Evolutionary conservation across 2,329 filamentous ascomycete genomes (phyloP).

Genomic region (Colletotrichum lupini): DNA sequence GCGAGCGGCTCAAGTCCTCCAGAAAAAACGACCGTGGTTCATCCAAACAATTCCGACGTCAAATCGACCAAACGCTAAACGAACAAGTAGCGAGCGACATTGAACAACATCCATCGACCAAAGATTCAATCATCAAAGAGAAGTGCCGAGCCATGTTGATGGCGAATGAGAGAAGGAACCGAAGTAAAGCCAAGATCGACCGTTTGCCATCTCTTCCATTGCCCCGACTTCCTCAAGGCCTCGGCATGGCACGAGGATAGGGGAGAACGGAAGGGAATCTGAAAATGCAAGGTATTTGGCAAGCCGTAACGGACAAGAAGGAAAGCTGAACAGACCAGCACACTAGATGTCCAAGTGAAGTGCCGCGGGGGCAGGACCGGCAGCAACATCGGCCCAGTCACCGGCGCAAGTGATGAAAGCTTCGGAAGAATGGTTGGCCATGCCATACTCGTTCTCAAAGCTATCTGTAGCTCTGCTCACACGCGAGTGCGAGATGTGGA

Average conservation of each 20-base stretch:
- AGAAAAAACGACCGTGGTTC: constrained; percentile 11
- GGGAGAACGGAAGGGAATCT: neutral
- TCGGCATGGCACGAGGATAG: neutral
- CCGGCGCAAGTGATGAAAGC: constrained; percentile 20
- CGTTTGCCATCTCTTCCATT: neutral
- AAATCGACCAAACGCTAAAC: neutral
- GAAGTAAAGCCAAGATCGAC: neutral
- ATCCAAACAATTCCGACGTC: neutral
- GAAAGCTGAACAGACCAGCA: too few relatives aligned
- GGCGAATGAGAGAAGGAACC: neutral
- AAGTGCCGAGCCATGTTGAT: neutral
- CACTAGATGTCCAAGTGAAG: neutral
- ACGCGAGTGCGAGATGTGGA: constrained; percentile 10
- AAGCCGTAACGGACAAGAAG: neutral
- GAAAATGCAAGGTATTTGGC: neutral
- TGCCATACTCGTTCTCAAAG: constrained; percentile 15
- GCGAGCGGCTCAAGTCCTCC: neutral
- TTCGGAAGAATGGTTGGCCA: constrained; percentile 27
- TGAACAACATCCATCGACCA: neutral
- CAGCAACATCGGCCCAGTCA: constrained; percentile 22
- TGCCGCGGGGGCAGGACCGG: neutral
- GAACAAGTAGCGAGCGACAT: neutral
- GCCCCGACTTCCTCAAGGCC: neutral
- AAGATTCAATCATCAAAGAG: neutral
- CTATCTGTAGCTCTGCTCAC: constrained; percentile 7